Conservation (phyloP, 331 rosid genomes). For the Stylosanthes scabra region DNA sequence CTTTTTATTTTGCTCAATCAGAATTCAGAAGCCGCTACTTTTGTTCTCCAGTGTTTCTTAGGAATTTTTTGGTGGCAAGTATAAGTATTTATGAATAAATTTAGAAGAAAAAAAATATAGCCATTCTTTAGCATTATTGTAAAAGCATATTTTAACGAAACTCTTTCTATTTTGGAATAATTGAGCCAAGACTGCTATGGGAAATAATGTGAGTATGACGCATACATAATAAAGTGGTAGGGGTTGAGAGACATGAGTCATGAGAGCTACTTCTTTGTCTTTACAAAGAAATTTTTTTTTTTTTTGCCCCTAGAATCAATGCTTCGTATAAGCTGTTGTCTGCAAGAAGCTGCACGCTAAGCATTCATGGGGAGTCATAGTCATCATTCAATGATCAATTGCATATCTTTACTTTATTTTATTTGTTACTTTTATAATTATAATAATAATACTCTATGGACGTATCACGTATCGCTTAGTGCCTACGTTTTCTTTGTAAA, state of each 20-base stretch:
- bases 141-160: background rate
- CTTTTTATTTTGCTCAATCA: too few relatives aligned
- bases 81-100: too few relatives aligned
- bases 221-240: background rate
- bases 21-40: too few relatives aligned
- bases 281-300: background rate
- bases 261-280: background rate
- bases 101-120: too few relatives aligned
- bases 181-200: background rate
- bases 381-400: background rate
- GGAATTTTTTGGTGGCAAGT: too few relatives aligned
- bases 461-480: too few relatives aligned
- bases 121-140: too few relatives aligned
- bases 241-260: background rate
- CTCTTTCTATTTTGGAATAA: background rate
- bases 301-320: conserved; percentile 1
- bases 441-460: too few relatives aligned
- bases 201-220: background rate
- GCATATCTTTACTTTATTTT: background rate
- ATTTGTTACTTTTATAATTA: too few relatives aligned
- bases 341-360: background rate
- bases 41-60: too few relatives aligned
- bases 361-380: background rate
- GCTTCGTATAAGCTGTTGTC: background rate
- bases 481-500: too few relatives aligned